Base-by-base conservation (phyloP, 169 alveolate genomes). In the Blepharisma undulans region DNA sequence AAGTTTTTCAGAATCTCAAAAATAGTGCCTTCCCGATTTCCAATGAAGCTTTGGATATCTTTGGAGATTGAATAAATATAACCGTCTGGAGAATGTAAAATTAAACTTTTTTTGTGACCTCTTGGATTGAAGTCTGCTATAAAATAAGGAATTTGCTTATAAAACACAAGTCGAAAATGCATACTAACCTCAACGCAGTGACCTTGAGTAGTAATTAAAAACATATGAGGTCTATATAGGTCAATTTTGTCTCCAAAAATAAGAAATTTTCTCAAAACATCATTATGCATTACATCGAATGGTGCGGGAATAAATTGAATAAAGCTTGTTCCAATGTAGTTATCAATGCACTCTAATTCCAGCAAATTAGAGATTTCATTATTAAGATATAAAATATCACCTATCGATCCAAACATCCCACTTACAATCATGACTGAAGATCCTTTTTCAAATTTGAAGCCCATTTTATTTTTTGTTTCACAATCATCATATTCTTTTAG, bases 131-230 rank as follows among this genome's bases (percentile, higher is more conserved):
- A 78, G 10, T 34, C 60, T 10, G 86, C 86, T 29, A 78, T 32
- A 32, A 78, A 78, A 32, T 29, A 78, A 78, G 86, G 71, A 78
- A 2, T 27, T 21, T 22, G 29, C 34, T 78, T 78, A 78, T 78
- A 32, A 32, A 78, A 78, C 10, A 32, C 86, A 25, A 78, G 34
- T 14, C 86, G 34, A 78, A 78, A 78, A 29, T 78, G 86, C 86
- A 78, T 78, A 4, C 29, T 32, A 7, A 78, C 86, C 34, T 78
- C 86, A 14, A 78, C 60, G 30, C 86, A 78, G 34, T 25, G 29
- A 5, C 34, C 34, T 32, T 25, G 60, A 12, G 16, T 1, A 5
- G 29, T 34, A 29, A 78, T 29, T 29, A 78, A 32, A 78, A 78
- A 78, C 8, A 14, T 14, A 32, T 78, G 86, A 29, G 29, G 29